phyloP scores from a whole-genome alignment of 1,139 yeast genomes.

The Blastobotrys arbuscula region DNA sequence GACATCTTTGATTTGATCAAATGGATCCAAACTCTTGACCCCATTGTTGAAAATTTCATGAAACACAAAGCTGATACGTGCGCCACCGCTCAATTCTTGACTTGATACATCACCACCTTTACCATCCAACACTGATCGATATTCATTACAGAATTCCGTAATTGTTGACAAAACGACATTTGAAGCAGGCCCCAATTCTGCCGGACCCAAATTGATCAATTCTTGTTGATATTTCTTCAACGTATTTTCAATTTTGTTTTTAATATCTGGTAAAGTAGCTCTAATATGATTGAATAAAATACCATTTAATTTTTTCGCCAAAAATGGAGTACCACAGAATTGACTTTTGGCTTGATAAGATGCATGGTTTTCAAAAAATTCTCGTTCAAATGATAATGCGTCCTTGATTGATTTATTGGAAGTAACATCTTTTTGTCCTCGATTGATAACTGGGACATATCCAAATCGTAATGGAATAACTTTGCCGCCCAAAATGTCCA shows the following conservation, averaged over 20 bases:
- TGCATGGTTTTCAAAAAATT: constrained; percentile 80
- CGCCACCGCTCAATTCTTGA: constrained; percentile 89
- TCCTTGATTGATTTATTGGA: constrained; percentile 78
- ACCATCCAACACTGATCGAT: constrained; percentile 88
- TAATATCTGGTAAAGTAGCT: constrained; percentile 92
- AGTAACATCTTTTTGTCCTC: constrained; percentile 97
- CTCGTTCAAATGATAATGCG: constrained; percentile 76
- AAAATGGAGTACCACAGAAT: constrained; percentile 92
- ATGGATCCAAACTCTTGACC: constrained; percentile 88
- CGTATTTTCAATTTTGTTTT: constrained; percentile 82
- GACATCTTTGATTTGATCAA: constrained; percentile 92
- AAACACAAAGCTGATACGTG: constrained; percentile 94
- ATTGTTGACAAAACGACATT: constrained; percentile 85
- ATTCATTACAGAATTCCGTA: constrained; percentile 82
- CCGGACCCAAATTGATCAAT: constrained; percentile 62
- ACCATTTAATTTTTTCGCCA: constrained; percentile 87
- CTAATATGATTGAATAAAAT: constrained; percentile 90
- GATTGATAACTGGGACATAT: constrained; percentile 93
- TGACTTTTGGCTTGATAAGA: constrained; percentile 95
- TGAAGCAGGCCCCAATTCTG: constrained; percentile 82
- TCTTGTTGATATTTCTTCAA: constrained; percentile 84
- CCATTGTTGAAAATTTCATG: constrained; percentile 96
- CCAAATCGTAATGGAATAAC: constrained; percentile 94
- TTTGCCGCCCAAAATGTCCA: constrained; percentile 92
- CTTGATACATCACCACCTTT: constrained; percentile 78